phyloP scores from a whole-genome alignment of 2,329 filamentous ascomycete species.

The Calycina herbarum region DNA sequence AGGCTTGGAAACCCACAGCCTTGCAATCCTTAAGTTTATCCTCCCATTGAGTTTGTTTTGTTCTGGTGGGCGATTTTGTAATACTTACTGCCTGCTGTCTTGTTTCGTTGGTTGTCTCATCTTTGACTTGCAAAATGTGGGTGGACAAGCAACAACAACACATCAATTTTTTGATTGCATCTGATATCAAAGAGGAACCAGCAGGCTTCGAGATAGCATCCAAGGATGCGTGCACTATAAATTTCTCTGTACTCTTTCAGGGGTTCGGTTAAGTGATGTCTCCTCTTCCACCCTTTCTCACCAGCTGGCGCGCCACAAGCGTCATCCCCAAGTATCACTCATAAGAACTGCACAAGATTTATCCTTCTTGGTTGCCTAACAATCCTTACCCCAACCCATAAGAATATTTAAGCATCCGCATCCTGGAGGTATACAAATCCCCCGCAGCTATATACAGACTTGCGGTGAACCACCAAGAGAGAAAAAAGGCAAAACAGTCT shows the following conservation, averaged over 20 bases:
- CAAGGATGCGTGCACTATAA: neutral
- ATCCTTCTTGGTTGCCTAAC: too few species aligned
- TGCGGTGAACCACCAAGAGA: neutral
- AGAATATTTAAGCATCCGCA: neutral
- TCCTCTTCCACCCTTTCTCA: neutral
- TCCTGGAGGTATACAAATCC: neutral
- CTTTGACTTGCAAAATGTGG: neutral
- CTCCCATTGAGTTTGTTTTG: neutral
- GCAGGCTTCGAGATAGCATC: neutral
- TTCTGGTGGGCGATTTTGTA: neutral
- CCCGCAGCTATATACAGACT: neutral
- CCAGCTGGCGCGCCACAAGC: neutral
- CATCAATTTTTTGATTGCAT: neutral
- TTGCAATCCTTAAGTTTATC: neutral
- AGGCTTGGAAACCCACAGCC: neutral
- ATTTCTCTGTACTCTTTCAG: neutral
- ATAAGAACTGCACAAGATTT: neutral
- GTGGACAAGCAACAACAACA: neutral
- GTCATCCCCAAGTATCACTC: neutral
- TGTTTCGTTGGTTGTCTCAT: neutral
- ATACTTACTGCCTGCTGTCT: neutral
- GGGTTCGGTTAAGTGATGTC: conserved; percentile 1
- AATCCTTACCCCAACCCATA: neutral
- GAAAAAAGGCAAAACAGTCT: neutral
- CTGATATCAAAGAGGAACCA: neutral